Evolutionary conservation across 2,329 filamentous ascomycete genomes (phyloP).

Genomic region (Myriosclerotinia scirpicola): DNA sequence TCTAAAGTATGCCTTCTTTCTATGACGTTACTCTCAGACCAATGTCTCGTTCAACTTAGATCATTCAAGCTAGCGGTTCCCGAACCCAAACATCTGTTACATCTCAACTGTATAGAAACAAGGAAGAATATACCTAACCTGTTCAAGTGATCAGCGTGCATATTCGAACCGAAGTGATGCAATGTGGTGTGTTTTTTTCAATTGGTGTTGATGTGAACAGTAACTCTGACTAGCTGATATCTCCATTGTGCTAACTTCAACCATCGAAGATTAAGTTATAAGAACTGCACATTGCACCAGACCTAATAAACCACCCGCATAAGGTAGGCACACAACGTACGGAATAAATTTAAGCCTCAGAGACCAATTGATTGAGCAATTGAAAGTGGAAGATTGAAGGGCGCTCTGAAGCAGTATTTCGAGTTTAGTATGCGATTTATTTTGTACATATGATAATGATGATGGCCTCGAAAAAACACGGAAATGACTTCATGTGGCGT

Average conservation of each 20-base stretch:
- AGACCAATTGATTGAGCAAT: too few species aligned
- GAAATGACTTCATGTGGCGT: not conserved
- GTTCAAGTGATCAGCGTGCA: not conserved
- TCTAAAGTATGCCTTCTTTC: not conserved
- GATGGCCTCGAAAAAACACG: not conserved
- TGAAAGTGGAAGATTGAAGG: too few species aligned
- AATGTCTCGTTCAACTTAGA: not conserved
- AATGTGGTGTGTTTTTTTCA: not conserved
- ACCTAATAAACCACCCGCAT: not conserved
- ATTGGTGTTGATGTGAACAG: not conserved
- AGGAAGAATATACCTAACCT: not conserved
- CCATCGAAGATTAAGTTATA: not conserved
- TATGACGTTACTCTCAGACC: not conserved
- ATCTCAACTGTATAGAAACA: not conserved
- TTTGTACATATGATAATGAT: too few species aligned
- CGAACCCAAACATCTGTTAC: too few species aligned
- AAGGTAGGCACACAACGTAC: too few species aligned
- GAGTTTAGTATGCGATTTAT: too few species aligned
- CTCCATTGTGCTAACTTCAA: not conserved
- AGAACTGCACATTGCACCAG: not conserved
- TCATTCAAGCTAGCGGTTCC: not conserved
- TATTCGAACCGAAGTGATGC: not conserved
- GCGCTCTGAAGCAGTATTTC: too few species aligned
- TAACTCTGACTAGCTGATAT: not conserved
- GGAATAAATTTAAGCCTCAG: too few species aligned